Evolutionary conservation across 1,284 basidiomycete species (phyloP), one percentile per base, ranked within the genome.

Genomic region (Trametes versicolor): DNA sequence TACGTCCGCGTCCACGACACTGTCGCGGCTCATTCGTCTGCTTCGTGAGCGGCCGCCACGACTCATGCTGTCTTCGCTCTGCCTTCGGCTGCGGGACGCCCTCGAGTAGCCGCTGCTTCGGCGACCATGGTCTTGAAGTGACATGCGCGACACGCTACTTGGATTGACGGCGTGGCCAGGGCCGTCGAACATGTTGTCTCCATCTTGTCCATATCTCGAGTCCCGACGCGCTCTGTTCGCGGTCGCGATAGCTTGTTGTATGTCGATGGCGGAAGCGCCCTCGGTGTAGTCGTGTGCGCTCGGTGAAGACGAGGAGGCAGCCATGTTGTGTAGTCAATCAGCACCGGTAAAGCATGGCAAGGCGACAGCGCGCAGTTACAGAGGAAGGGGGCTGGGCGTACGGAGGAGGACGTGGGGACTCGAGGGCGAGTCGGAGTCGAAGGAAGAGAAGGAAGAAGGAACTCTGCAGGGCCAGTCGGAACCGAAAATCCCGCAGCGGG

Each of bases 81-180:
- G 81, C 67, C 86, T 81, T 36, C 87, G 81, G 57, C 79, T 80
- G 29, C 69, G 66, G 4, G 76, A 76, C 15, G 59, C 80, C 43
- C 68, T 77, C 34, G 82, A 79, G 82, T 83, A 82, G 34, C 83
- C 85, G 72, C 89, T 91, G 70, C 85, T 84, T 65, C 88, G 76
- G 13, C 72, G 76, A 6, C 82, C 79, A 13, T 82, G 76, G 58
- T 87, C 87, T 41, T 85, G 78, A 60, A 88, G 81, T 21, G 89
- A 86, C 92, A 94, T 94, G 62, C 89, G 83, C 9, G 92, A 92
- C 10, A 89, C 85, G 71, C 91, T 92, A 74, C 88, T 92, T 0
- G 92, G 92, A 66, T 92, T 87, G 32, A 84, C 86, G 37, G 80
- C 79, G 73, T 91, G 88, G 1, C 87, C 87, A 2, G 93, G 92